These are phyloP conservation scores for Acorus calamus DNA, from an alignment of 106 monocot species.

Conservation along the genomic window DNA sequence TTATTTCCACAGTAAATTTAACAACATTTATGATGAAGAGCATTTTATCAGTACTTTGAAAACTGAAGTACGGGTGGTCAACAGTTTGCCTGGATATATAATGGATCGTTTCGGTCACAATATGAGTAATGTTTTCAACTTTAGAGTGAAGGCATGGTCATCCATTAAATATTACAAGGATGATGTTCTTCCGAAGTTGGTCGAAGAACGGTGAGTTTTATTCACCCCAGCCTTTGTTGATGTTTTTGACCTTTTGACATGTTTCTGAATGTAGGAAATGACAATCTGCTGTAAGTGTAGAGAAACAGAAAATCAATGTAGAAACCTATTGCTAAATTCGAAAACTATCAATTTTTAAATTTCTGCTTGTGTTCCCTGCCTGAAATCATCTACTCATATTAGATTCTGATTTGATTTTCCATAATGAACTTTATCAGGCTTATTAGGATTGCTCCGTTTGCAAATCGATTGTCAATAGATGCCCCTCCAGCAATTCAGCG, in stretches of 20 bases:
- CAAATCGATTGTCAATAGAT: slow-evolving; percentile 90
- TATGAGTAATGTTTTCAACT: slow-evolving; percentile 93
- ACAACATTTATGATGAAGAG: slow-evolving; percentile 90
- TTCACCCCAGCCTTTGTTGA: neutral
- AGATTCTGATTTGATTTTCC: no score
- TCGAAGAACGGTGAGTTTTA: slow-evolving; percentile 81
- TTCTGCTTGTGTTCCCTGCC: no score
- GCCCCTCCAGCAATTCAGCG: slow-evolving; percentile 68
- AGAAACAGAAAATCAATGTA: no score
- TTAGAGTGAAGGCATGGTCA: slow-evolving; percentile 92
- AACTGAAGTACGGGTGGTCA: slow-evolving; percentile 82
- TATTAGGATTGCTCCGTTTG: slow-evolving; percentile 98
- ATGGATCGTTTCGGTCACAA: slow-evolving; percentile 96
- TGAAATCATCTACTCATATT: no score
- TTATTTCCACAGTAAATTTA: slow-evolving; percentile 78
- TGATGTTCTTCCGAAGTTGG: slow-evolving; percentile 66
- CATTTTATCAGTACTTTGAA: slow-evolving; percentile 64
- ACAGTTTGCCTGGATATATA: slow-evolving; percentile 75
- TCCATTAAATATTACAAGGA: slow-evolving; percentile 73
- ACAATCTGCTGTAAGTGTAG: no score
- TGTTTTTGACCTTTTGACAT: neutral
- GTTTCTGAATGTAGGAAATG: neutral
- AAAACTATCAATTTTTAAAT: no score
- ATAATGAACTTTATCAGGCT: slow-evolving; percentile 34
- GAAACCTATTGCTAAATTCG: no score